Base-by-base conservation (phyloP, 202 grass and related monocot species). In the Musa balbisiana region DNA sequence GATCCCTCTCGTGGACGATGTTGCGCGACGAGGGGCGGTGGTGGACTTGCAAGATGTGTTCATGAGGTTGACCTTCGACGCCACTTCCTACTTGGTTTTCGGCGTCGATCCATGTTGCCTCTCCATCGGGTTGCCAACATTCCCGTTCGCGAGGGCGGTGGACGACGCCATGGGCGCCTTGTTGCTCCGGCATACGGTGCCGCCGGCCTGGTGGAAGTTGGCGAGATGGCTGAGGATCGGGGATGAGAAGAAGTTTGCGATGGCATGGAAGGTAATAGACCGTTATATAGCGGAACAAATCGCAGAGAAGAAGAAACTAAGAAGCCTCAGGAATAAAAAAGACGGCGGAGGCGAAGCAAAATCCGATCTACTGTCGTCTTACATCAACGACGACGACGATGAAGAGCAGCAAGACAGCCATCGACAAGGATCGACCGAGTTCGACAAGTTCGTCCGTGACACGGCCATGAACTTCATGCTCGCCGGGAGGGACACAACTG, bases 401-500 rank as follows among this genome's bases (percentile, higher is more conserved):
- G 53, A 29, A 21, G 64, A 27, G 19, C 71, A 72, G 62, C 43
- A 53, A 29, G 4, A 1, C n/a, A 9, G 6, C 1, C 8, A 8
- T 17, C 72, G 5, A 53, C 19, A 20, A 23, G 51, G 20, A 3
- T 71, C 68, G 17, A 62, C 0, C 77, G 27, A 29, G 27, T 29
- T 29, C 27, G 27, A 92, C 22, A 80, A 84, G 81, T 92, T 92
- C 82, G 1, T 94, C 12, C 62, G 85, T 12, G 90, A 92, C 82
- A 92, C 87, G 4, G 80, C 80, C 24, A 55, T 92, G 26, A 92
- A 87, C 82, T 83, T 89, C 23, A 51, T 89, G 71, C 71, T 89
- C 23, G 90, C 92, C 16, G 92, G 92, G 17, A 80, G 92, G 12
- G 92, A 96, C 92, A 96, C 92, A 0, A 92, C 89, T 0, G 89